Evolutionary conservation across 2,329 filamentous ascomycete genomes (phyloP).

Genomic region (Fusarium denticulatum): DNA sequence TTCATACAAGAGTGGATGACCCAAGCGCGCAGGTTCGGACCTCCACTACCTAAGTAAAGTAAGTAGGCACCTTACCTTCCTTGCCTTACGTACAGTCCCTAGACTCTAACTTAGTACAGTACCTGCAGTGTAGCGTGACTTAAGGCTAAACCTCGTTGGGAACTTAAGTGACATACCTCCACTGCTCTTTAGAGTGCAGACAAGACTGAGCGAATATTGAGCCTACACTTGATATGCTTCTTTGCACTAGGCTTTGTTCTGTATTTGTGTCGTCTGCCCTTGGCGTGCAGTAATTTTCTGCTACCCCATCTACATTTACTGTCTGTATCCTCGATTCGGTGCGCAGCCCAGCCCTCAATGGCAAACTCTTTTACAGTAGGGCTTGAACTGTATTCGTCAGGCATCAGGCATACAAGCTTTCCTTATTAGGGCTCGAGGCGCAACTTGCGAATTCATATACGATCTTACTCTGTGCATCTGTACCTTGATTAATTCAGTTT

Average conservation of each 20-base stretch:
- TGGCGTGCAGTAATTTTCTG: conserved; percentile 10
- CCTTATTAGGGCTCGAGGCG: not conserved
- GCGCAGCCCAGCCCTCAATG: not conserved
- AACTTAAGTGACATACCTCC: conserved; percentile 32
- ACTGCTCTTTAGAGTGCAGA: conserved; percentile 2
- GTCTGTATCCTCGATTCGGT: not conserved
- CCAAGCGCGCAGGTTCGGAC: conserved; percentile 26
- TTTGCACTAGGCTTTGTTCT: conserved; percentile 3
- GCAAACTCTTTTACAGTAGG: not conserved
- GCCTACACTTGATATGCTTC: not conserved
- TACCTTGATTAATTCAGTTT: conserved; percentile 2
- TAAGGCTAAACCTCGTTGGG: conserved; percentile 26
- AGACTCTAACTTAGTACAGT: conserved; percentile 24
- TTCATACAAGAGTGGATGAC: conserved; percentile 30
- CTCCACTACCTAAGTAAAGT: not conserved
- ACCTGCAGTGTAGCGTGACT: conserved; percentile 40
- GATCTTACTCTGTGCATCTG: not conserved
- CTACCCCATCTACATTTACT: not conserved
- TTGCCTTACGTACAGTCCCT: conserved; percentile 3
- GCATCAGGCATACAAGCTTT: not conserved
- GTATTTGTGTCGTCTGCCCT: conserved; percentile 10
- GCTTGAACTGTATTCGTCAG: not conserved
- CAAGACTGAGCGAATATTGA: conserved; percentile 21
- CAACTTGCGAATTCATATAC: not conserved
- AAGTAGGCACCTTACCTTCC: not conserved